These are phyloP conservation scores for Cordyceps cicadae DNA, from an alignment of 2,329 filamentous ascomycete genomes.

Conservation along the genomic window DNA sequence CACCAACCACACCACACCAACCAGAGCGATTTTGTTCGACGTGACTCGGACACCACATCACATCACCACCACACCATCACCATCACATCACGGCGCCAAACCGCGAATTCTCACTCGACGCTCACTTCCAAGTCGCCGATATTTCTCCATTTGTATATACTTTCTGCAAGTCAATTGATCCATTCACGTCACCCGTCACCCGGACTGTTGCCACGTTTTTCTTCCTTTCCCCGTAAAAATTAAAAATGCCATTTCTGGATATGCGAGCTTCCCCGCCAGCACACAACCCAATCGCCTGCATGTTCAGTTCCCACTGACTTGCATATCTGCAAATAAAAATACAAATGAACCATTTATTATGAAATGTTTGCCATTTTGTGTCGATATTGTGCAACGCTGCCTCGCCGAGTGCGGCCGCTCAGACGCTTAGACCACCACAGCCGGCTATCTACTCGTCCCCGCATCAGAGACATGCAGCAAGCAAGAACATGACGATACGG, in stretches of 20 bases:
- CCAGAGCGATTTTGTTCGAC: too few relatives aligned
- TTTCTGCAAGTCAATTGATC: not conserved
- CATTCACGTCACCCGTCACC: too few relatives aligned
- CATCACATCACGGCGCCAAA: slow-evolving; percentile 4
- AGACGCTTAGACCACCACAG: slow-evolving; percentile 1
- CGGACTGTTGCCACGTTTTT: too few relatives aligned
- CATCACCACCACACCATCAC: not conserved
- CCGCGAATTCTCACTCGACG: not conserved
- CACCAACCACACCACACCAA: not conserved
- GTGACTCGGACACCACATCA: not conserved
- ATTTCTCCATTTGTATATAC: not conserved
- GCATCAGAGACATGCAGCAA: slow-evolving; percentile 10
- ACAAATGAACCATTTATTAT: not conserved
- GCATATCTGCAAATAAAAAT: not conserved
- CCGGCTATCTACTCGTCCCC: not conserved
- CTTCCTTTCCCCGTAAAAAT: too few relatives aligned
- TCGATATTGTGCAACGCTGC: not conserved
- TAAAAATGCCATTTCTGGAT: too few relatives aligned
- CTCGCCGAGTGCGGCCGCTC: not conserved
- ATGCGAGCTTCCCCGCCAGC: too few relatives aligned
- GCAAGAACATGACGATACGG: not conserved
- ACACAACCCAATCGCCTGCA: too few relatives aligned
- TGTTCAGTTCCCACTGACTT: too few relatives aligned
- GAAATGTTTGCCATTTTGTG: not conserved
- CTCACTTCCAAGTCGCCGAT: not conserved